phyloP scores from a whole-genome alignment of 1,284 basidiomycete species.

The Somion occarium region DNA sequence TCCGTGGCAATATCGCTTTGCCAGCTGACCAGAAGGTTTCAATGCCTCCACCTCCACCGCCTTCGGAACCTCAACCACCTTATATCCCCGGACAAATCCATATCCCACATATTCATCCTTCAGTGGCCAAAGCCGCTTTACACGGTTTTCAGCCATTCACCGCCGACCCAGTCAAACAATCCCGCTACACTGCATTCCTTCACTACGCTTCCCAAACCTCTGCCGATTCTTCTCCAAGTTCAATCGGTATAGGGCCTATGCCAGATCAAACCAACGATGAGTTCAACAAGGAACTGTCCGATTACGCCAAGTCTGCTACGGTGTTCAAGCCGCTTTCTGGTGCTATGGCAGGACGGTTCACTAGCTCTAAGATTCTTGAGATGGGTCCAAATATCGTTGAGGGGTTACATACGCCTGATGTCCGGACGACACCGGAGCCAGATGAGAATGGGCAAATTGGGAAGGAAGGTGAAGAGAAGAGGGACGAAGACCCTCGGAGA shows the following conservation, averaged over 20 bases:
- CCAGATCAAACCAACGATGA: conserved; percentile 60
- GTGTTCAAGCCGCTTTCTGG: conserved; percentile 92
- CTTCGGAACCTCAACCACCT: conserved; percentile 25
- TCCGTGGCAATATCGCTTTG: conserved; percentile 36
- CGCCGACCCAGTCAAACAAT: conserved; percentile 73
- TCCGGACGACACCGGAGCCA: conserved; percentile 32
- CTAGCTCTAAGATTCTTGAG: conserved; percentile 66
- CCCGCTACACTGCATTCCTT: conserved; percentile 83
- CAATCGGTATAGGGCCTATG: conserved; percentile 31
- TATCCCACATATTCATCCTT: conserved; percentile 66
- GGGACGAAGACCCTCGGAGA: conserved; percentile 65
- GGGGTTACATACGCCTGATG: conserved; percentile 67
- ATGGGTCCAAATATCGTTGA: conserved; percentile 61
- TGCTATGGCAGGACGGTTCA: conserved; percentile 92
- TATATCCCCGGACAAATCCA: conserved; percentile 16
- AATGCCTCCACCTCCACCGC: conserved; percentile 23
- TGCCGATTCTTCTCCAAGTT: conserved; percentile 28
- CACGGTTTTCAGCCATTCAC: conserved; percentile 86
- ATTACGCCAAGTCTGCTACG: conserved; percentile 83
- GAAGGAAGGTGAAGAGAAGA: conserved; percentile 38
- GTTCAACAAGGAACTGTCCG: conserved; percentile 78
- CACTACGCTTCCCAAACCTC: conserved; percentile 44
- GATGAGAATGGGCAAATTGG: conserved; percentile 24
- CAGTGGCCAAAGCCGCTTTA: conserved; percentile 82
- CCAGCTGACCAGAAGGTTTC: conserved; percentile 22